phyloP scores from a whole-genome alignment of 768 basidiomycete species.

The Chiua virens region DNA sequence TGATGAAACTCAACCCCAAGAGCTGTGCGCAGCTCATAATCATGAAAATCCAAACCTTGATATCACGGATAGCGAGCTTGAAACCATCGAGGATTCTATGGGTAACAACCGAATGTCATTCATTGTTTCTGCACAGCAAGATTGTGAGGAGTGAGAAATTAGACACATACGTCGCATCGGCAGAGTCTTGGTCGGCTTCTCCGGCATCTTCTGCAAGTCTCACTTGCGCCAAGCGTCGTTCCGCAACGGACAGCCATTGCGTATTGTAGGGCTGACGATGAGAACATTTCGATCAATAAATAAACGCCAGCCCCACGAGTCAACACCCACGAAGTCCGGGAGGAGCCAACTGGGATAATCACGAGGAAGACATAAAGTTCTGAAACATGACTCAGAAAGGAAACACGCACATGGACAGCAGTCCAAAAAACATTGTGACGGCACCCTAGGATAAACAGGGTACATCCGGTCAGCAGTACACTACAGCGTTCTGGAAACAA shows the following conservation, averaged over 20 bases:
- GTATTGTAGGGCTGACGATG: constrained; percentile 56
- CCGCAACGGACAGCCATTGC: constrained; percentile 47
- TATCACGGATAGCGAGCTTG: constrained; percentile 54
- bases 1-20: constrained; percentile 58
- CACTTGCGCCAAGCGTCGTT: constrained; percentile 58
- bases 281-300: neutral
- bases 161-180: constrained; percentile 50
- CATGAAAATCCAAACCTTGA: constrained; percentile 52
- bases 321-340: constrained; percentile 55
- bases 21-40: constrained; percentile 53
- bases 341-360: constrained; percentile 46
- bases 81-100: constrained; percentile 29
- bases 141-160: no score
- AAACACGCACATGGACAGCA: constrained; percentile 47
- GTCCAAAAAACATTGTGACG: constrained; percentile 59
- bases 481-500: no score
- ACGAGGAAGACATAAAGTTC: no score
- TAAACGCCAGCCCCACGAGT: neutral
- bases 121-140: neutral
- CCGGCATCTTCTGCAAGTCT: constrained; percentile 69
- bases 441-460: constrained; percentile 44
- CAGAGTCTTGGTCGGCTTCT: constrained; percentile 61
- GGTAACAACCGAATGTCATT: no score
- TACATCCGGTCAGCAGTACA: no score
- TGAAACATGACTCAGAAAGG: neutral